Base-by-base conservation (phyloP, 1,284 basidiomycete genomes). In the Termitomyces sp. region DNA sequence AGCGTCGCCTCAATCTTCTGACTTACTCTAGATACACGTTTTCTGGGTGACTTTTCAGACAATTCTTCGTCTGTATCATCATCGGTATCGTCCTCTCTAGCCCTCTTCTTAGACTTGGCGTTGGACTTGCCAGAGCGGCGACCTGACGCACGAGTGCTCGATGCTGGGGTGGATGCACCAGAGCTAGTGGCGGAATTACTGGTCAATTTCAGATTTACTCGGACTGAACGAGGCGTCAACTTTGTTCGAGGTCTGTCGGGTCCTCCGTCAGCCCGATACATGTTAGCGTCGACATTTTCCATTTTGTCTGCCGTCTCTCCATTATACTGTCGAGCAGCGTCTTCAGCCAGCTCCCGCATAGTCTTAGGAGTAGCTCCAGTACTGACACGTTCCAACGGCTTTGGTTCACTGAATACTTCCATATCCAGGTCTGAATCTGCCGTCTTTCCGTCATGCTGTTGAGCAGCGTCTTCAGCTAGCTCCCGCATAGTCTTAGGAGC, bases 341-440 rank as follows among this genome's bases (percentile, higher is more conserved):
- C 76, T 57, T 83, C 80, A 11, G 84, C 86, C 35, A 89, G 72
- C 60, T 87, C 78, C 24, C 74, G 74, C 83, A 90, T 84, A 14
- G 81, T 79, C 66, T 78, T 83, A 14, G 81, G 83, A 8, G 64
- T 64, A 28, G 64, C 62, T 21, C 40, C 57, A 49, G 53, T n/a
- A 14, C 53, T 55, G 50, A 59, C 34, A 11, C 57, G 34, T 37
- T 62, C 19, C 24, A 26, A 33, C 26, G 10, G 19, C 24, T 7
- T 30, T 1, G 48, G 37, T n/a, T 19, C 33, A 21, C 59, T 40
- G 49, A 50, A 56, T 39, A 64, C 64, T 49, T 66, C 68, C 26
- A 64, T 66, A 39, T 71, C 70, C 26, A 63, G 65, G 37, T 72
- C 71, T 24, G 59, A 45, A 46, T 34, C 31, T 28, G 39, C 53